Percentiles rank a stretch among this genome's conserved stretches.
These are phyloP conservation scores for Begonia loranthoides DNA, from an alignment of 306 rosid genomes.

Conservation along the genomic window DNA sequence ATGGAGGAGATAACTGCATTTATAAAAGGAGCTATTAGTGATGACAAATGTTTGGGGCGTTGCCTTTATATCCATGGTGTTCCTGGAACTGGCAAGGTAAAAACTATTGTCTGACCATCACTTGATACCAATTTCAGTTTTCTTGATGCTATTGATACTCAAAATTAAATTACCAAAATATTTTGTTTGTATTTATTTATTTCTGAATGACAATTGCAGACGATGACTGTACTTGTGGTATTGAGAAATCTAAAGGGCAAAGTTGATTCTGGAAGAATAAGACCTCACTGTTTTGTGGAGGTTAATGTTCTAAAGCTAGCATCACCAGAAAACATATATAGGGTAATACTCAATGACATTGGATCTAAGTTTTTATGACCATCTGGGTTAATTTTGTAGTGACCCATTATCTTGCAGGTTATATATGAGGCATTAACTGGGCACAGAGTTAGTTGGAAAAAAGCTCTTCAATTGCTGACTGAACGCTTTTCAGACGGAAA, in stretches of 20 bases:
- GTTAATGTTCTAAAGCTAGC: conserved; percentile 91
- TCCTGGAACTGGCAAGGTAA: conserved; percentile 98
- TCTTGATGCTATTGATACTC: conserved; percentile 3
- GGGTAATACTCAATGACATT: conserved; percentile 24
- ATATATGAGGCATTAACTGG: conserved; percentile 85
- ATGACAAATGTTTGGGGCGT: conserved; percentile 79
- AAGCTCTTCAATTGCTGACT: conserved; percentile 71
- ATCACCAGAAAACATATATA: conserved; percentile 76
- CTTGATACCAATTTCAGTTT: too few relatives aligned
- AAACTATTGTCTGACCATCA: conserved; percentile 1
- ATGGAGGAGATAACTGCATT: conserved; percentile 74
- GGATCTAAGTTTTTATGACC: conserved; percentile 10
- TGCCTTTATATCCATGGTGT: conserved; percentile 94
- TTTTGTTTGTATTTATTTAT: conserved; percentile 7
- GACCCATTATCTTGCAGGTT: conserved; percentile 38
- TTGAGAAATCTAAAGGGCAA: conserved; percentile 73
- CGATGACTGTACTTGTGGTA: conserved; percentile 75
- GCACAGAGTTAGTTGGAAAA: conserved; percentile 81
- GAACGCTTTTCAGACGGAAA: conserved; percentile 74
- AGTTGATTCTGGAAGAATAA: conserved; percentile 67
- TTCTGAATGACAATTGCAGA: conserved; percentile 35
- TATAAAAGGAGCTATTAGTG: conserved; percentile 72
- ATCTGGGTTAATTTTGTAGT: conserved; percentile 6
- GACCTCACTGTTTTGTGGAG: conserved; percentile 82
- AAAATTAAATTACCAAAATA: conserved; percentile 7